phyloP scores from a whole-genome alignment of 2,329 filamentous ascomycete genomes.

The Fusarium euwallaceae region DNA sequence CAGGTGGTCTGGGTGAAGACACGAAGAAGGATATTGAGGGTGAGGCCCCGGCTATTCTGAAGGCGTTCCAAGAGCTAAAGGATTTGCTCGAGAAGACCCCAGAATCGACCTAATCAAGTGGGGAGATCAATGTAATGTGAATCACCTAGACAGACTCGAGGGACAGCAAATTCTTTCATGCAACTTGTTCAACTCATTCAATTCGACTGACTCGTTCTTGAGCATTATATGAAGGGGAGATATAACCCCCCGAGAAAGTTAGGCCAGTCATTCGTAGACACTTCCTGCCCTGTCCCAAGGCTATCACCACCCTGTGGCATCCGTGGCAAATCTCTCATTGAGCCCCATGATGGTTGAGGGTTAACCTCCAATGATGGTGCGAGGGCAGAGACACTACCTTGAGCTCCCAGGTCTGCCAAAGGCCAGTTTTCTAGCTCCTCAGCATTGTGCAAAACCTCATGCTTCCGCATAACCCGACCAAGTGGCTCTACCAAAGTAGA shows the following conservation, averaged over 20 bases:
- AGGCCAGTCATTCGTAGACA: not conserved
- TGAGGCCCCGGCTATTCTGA: conserved; percentile 13
- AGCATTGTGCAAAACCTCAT: not conserved
- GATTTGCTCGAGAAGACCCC: conserved; percentile 1
- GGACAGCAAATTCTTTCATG: too few species aligned
- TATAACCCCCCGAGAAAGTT: not conserved
- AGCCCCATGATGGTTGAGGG: not conserved
- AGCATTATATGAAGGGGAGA: not conserved
- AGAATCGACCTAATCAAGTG: not conserved
- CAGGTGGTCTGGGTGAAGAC: conserved; percentile 23
- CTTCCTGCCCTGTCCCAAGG: not conserved
- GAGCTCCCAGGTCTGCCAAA: not conserved
- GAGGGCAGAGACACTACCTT: not conserved
- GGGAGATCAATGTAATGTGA: not conserved
- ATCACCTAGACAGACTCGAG: too few species aligned
- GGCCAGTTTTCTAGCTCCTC: not conserved
- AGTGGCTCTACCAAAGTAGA: not conserved
- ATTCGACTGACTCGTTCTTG: too few species aligned
- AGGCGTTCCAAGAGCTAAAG: conserved; percentile 23
- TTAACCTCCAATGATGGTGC: not conserved
- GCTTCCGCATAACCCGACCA: not conserved
- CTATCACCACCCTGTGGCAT: not conserved
- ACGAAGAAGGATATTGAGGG: conserved; percentile 28
- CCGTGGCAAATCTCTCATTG: not conserved
- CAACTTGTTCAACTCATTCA: too few species aligned